phyloP scores from a whole-genome alignment of 495 filamentous ascomycete genomes.

The Penicillium ucsense region DNA sequence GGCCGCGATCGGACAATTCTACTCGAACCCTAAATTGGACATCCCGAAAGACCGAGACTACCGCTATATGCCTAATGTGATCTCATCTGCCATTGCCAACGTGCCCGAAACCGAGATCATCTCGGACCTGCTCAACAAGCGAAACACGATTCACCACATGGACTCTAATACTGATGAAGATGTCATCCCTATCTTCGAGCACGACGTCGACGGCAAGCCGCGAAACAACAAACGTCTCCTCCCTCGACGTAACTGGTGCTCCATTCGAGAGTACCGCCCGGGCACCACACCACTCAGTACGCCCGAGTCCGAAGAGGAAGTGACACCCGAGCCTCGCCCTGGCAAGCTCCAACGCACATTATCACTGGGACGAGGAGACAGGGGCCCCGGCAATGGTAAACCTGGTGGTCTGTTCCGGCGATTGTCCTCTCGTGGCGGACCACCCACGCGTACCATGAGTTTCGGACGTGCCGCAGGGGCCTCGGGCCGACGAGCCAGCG shows the following conservation, averaged over 20 bases:
- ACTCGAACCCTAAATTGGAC: conserved; percentile 70
- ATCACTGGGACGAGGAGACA: conserved; percentile 51
- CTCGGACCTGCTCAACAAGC: conserved; percentile 84
- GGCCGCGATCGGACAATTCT: conserved; percentile 88
- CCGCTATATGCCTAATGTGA: conserved; percentile 85
- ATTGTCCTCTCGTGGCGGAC: conserved; percentile 35
- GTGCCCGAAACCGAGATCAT: conserved; percentile 81
- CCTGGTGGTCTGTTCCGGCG: conserved; percentile 44
- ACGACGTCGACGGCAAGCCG: conserved; percentile 78
- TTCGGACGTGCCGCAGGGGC: conserved; percentile 20
- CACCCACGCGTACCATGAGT: conserved; percentile 31
- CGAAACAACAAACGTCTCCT: conserved; percentile 89
- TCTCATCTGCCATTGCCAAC: conserved; percentile 89
- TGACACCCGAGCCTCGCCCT: conserved; percentile 33
- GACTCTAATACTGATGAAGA: conserved; percentile 74
- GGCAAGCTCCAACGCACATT: conserved; percentile 47
- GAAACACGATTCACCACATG: conserved; percentile 83
- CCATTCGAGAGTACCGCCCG: conserved; percentile 72
- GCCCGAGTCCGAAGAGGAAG: conserved; percentile 25
- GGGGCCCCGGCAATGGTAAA: conserved; percentile 16
- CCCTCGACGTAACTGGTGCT: conserved; percentile 87
- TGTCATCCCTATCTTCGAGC: conserved; percentile 85
- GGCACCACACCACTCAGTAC: conserved; percentile 62
- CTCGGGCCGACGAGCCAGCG: conserved; percentile 25
- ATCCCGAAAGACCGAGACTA: conserved; percentile 78